phyloP scores from a whole-genome alignment of 164 flowering plant species.

The Piper betle region DNA sequence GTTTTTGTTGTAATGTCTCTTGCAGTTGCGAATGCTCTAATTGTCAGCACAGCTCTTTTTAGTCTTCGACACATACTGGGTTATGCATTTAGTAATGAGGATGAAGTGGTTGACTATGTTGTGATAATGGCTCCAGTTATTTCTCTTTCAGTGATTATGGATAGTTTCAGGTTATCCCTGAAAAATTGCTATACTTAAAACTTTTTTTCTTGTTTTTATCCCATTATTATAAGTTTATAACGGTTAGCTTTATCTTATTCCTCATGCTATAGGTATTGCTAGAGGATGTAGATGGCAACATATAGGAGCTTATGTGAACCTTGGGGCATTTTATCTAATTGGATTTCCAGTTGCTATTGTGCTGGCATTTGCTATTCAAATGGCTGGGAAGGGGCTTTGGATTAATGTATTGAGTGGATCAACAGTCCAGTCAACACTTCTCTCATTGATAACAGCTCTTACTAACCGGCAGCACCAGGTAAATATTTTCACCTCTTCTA shows the following conservation, averaged over 20 bases:
- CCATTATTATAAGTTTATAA: too few species aligned
- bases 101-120: constrained; percentile 67
- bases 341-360: constrained; percentile 52
- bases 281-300: constrained; percentile 46
- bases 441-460: constrained; percentile 27
- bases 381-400: constrained; percentile 69
- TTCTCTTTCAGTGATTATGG: constrained; percentile 41
- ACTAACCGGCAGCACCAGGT: constrained; percentile 68
- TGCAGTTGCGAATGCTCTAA: constrained; percentile 22
- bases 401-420: constrained; percentile 49
- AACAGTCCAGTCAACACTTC: constrained; percentile 32
- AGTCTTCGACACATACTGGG: constrained; percentile 45
- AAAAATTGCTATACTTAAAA: constrained; percentile 19
- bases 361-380: constrained; percentile 29
- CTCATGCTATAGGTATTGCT: constrained; percentile 36
- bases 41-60: constrained; percentile 37
- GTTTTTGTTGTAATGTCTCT: constrained; percentile 31
- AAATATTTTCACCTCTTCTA: too few species aligned
- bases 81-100: constrained; percentile 60
- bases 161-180: constrained; percentile 65
- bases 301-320: constrained; percentile 59
- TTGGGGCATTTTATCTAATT: constrained; percentile 50
- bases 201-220: too few species aligned
- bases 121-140: constrained; percentile 58
- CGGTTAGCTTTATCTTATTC: neutral